Evolutionary conservation across 2,329 filamentous ascomycete genomes (phyloP), one percentile per base, ranked within the genome.

Genomic region (Aspergillus bombycis): DNA sequence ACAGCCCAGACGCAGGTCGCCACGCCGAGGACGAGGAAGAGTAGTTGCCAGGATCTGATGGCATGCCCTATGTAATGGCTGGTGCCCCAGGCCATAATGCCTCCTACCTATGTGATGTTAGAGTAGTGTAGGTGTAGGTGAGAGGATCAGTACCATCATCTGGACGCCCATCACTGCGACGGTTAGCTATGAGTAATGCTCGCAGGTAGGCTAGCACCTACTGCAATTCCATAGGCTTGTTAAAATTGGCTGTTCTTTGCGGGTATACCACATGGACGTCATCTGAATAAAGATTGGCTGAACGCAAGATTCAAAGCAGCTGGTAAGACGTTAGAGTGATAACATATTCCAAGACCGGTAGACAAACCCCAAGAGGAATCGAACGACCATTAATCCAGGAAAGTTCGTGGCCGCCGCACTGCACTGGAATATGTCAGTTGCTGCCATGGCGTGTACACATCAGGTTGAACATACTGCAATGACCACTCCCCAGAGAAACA

Each of bases 161-260:
- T 84, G 84, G 2, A 82, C 82, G 1, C 89, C 88, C 70, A 90
- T 90, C 87, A 90, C 45, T 48, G 23, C 5, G 2, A 26, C 23
- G 1, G 11, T 48, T 48, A 48, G 45, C 19, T 3, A 4, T 28
- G 12, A 12, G 3, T 4, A 48, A 28, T 48, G 14, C 12, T 4
- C 8, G 7, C 4, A 9, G 23, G 23, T 4, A 48, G 14, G 14
- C 2, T 19, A 16, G 2, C 8, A 16, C 45, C 16, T 28, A 48
- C 45, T 91, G 84, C 89, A 89, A 72, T 89, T 88, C 88, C 88
- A 91, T 72, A 86, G 89, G 0, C 86, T 88, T 7, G 90, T 87
- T 28, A 86, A 82, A 0, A 84, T 74, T 0, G 88, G 83, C 70
- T 91, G 89, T 68, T 91, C 88, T 59, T 88, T 84, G 38, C 88